Evolutionary conservation across 805 yeast species (phyloP), one percentile per base, ranked within the genome.

Genomic region (Yarrowia osloensis): DNA sequence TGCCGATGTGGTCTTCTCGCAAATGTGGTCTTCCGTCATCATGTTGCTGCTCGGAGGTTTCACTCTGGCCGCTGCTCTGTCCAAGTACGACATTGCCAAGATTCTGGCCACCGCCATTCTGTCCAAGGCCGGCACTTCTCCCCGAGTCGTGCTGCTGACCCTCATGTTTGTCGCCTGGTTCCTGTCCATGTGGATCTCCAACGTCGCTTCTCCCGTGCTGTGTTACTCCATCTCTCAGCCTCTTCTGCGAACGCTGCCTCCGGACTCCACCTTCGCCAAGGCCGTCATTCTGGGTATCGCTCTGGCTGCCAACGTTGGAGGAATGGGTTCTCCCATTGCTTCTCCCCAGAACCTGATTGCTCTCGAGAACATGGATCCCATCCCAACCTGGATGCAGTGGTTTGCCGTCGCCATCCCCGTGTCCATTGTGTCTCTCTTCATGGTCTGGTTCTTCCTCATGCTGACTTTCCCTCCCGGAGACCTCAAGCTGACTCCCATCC

Each of bases 311-410:
- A 91, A 94, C 75, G 81, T 94, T 57, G 98, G 97, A 24, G 99
- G 99, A 70, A 94, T 93, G 96, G 89, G 97, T 0, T 91, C 97
- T 4, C 99, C 99, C 8, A 94, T 94, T 74, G 93, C 98, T 0
- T 91, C 97, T 2, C 99, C 99, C 1, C 99, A 94, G 75, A 94
- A 94, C 76, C 90, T 94, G 70, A 87, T 94, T 72, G 97, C 97
- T 1, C 82, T 94, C 62, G 93, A 91, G 67, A 81, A 88, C 71
- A 94, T 94, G 98, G 82, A 81, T 67, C 97, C 96, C 1, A 87
- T 84, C 67, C 87, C 88, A 0, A 86, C 88, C 57, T 94, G 99
- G 99, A 87, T 88, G 12, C 89, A 91, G 75, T 94, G 99, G 99
- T 95, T 94, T 76, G 86, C 88, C 8, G 85, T 94, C 54, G 85